Conservation (phyloP, 1,139 yeast genomes). For the Yamadazyma membranifaciens region DNA sequence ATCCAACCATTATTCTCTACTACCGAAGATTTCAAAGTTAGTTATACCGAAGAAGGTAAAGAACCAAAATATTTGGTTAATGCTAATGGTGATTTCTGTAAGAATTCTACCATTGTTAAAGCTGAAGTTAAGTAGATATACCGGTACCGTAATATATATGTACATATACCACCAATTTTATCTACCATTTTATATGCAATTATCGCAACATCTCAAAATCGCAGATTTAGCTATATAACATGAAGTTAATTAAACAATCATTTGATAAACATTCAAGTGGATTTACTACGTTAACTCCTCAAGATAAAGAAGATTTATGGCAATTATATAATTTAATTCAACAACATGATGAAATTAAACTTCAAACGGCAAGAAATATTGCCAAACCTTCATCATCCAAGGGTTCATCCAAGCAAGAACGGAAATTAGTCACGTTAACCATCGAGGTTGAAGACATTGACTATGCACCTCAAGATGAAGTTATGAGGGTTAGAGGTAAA, state of each 20-base stretch:
- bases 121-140: conserved; percentile 66
- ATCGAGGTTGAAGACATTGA: conserved; percentile 69
- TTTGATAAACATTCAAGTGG: conserved; percentile 60
- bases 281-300: conserved; percentile 64
- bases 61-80: conserved; percentile 76
- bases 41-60: conserved; percentile 80
- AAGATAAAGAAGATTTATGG: conserved; percentile 93
- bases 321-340: conserved; percentile 77
- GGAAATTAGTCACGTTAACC: conserved; percentile 54
- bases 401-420: conserved; percentile 45
- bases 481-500: conserved; percentile 77
- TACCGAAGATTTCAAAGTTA: conserved; percentile 69
- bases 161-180: no score
- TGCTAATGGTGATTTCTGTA: conserved; percentile 69
- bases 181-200: no score
- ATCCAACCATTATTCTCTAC: conserved; percentile 91
- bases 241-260: conserved; percentile 16
- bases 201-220: not conserved
- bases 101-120: conserved; percentile 60
- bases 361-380: conserved; percentile 67
- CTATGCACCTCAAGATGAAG: conserved; percentile 75
- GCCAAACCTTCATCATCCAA: conserved; percentile 43
- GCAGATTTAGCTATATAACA: conserved; percentile 1
- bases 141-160: not conserved
- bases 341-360: conserved; percentile 69